Evolutionary conservation across 805 yeast genomes (phyloP), one percentile per base, ranked within the genome.

Genomic region (Monosporozyma yasuniensis): DNA sequence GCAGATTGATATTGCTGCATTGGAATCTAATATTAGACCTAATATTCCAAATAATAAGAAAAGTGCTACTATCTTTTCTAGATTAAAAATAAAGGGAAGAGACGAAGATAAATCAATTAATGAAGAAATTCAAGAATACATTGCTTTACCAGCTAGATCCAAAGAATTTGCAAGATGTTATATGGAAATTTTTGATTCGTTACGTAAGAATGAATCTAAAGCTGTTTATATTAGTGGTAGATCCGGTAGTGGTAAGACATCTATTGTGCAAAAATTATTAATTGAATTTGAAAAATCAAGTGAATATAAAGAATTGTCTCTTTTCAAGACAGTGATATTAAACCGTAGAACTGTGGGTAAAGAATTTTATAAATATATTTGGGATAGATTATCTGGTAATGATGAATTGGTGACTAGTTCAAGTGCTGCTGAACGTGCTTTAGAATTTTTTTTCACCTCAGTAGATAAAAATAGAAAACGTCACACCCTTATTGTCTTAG

Each of bases 171-270:
- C 81, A 7, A 76, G 80, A 50, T 69, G 93, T 3, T 86, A 81
- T 63, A 60, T 77, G 43, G 78, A 80, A 38, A 63, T 91, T 4
- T 89, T 88, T 56, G 73, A 79, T 38, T 84, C 95, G 0, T 77
- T 91, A 28, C 72, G 72, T 42, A 75, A 81, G n/a, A 77, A 78
- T 38, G 75, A 83, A 1, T 96, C 98, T 0, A 77, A 88, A 12
- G 87, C 96, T 56, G 66, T 91, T 4, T 93, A 89, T 61, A 81
- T 91, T 6, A 86, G 96, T 66, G 99, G 99, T 2, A 87, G 96
- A 0, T 97, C 98, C 0, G 98, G 98, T 3, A 89, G 93, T 2
- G 99, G 99, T 11, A 91, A 93, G 63, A 90, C 98, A 0, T 91
- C 93, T 2, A 90, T 97, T 0, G 80, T 88, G 2, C 68, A 95